phyloP scores from a whole-genome alignment of 2,329 filamentous ascomycete species.

The Grosmannia penicillata region DNA sequence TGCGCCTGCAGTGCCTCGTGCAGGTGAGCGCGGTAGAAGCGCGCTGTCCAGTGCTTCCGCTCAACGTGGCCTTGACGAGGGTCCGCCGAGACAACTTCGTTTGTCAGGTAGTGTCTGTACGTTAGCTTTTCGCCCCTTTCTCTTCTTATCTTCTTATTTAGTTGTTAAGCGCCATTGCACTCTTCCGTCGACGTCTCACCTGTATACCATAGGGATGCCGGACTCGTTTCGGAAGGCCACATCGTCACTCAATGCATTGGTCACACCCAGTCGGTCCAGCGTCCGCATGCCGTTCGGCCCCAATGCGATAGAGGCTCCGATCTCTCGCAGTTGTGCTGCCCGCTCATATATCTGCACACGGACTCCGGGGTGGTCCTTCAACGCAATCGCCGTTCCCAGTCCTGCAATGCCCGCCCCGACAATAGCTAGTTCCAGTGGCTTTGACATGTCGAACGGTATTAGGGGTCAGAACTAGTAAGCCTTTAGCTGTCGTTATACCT shows the following conservation, averaged over 20 bases:
- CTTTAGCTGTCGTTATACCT: no score
- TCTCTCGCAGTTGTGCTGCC: background rate
- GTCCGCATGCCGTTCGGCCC: conserved; percentile 38
- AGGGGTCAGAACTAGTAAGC: no score
- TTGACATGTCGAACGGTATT: background rate
- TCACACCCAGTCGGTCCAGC: conserved; percentile 32
- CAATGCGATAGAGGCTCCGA: conserved; percentile 17
- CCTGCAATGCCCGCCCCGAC: conserved; percentile 17
- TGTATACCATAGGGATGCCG: conserved; percentile 28
- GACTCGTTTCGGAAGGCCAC: conserved; percentile 25
- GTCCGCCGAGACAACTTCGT: conserved; percentile 29
- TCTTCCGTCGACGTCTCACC: conserved; percentile 19
- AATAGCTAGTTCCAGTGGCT: conserved; percentile 3
- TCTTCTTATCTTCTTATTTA: no score
- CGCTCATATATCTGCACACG: conserved; percentile 25
- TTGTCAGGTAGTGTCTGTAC: conserved; percentile 23
- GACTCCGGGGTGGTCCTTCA: conserved; percentile 8
- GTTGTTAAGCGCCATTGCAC: no score
- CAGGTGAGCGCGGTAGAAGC: conserved; percentile 32
- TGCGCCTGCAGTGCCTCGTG: conserved; percentile 31
- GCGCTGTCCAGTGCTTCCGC: conserved; percentile 23
- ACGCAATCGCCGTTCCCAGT: conserved; percentile 19
- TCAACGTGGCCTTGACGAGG: conserved; percentile 22
- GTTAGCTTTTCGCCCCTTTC: background rate
- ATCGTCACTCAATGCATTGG: conserved; percentile 26